Conservation (phyloP, 768 basidiomycete species). For the Kwoniella pini region DNA sequence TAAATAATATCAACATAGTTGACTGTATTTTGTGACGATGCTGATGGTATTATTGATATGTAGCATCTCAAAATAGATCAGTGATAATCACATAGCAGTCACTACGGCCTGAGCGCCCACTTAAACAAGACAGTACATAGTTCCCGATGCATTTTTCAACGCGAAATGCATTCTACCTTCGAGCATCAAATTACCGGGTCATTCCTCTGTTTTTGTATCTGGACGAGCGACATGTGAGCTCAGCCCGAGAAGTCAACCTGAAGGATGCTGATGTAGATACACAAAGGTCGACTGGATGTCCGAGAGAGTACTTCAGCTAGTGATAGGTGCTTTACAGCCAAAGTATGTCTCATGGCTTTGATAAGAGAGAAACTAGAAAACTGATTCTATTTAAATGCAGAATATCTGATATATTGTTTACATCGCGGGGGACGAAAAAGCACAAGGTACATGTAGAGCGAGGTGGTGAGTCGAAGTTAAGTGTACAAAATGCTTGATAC, state of each 20-base stretch:
- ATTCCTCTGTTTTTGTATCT: constrained; percentile 86
- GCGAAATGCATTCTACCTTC: constrained; percentile 78
- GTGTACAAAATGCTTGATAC: too few relatives aligned
- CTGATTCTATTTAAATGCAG: constrained; percentile 17
- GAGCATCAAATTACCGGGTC: constrained; percentile 70
- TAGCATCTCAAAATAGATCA: too few relatives aligned
- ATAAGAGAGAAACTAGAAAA: not conserved
- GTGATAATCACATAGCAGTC: too few relatives aligned
- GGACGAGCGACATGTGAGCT: constrained; percentile 72
- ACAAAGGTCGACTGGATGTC: constrained; percentile 75
- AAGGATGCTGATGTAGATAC: not conserved
- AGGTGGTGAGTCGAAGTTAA: constrained; percentile 66
- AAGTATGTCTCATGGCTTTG: constrained; percentile 59
- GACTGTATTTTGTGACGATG: too few relatives aligned
- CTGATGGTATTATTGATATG: too few relatives aligned
- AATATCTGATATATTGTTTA: constrained; percentile 42
- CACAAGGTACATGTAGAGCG: constrained; percentile 78
- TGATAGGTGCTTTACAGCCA: constrained; percentile 75
- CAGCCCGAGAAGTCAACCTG: not conserved
- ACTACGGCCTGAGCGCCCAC: too few relatives aligned
- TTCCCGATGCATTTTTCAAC: constrained; percentile 66
- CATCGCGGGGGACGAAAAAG: constrained; percentile 59
- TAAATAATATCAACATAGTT: too few relatives aligned
- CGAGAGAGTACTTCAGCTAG: constrained; percentile 73
- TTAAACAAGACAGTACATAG: too few relatives aligned